Conservation (phyloP, 768 basidiomycete species). For the Pleurotus citrinopileatus region DNA sequence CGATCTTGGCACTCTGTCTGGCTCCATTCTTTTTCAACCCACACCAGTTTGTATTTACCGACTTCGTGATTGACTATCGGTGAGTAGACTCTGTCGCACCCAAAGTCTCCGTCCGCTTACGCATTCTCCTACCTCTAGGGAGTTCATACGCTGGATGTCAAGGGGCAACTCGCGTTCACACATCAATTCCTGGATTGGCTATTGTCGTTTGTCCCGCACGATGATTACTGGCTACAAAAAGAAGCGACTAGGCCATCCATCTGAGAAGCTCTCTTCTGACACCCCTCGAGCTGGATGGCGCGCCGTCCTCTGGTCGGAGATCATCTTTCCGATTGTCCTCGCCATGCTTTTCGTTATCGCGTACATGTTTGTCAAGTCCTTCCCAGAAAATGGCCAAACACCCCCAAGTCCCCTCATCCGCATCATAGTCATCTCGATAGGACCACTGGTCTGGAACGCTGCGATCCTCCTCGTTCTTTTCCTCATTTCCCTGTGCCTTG, state of each 20-base stretch:
- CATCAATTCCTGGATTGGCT: constrained; percentile 98
- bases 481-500: constrained; percentile 87
- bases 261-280: constrained; percentile 94
- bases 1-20: constrained; percentile 86
- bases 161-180: constrained; percentile 98
- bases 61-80: constrained; percentile 96
- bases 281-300: constrained; percentile 93
- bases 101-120: no score
- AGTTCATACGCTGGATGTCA: constrained; percentile 99
- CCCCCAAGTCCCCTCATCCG: constrained; percentile 87
- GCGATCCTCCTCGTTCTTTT: constrained; percentile 82
- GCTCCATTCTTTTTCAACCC: constrained; percentile 99
- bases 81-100: no score
- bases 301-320: constrained; percentile 83
- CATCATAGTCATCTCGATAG: constrained; percentile 88
- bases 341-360: constrained; percentile 84
- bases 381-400: constrained; percentile 64
- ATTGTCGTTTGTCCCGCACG: constrained; percentile 93
- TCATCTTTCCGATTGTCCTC: constrained; percentile 82
- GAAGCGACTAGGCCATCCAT: constrained; percentile 94
- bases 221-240: constrained; percentile 99
- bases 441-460: constrained; percentile 95
- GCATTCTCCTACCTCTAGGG: constrained; percentile 52
- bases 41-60: constrained; percentile 97
- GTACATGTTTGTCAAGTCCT: constrained; percentile 91